Evolutionary conservation across 495 filamentous ascomycete genomes (phyloP), one percentile per base, ranked within the genome.

Genomic region (Delitschia confertaspora): DNA sequence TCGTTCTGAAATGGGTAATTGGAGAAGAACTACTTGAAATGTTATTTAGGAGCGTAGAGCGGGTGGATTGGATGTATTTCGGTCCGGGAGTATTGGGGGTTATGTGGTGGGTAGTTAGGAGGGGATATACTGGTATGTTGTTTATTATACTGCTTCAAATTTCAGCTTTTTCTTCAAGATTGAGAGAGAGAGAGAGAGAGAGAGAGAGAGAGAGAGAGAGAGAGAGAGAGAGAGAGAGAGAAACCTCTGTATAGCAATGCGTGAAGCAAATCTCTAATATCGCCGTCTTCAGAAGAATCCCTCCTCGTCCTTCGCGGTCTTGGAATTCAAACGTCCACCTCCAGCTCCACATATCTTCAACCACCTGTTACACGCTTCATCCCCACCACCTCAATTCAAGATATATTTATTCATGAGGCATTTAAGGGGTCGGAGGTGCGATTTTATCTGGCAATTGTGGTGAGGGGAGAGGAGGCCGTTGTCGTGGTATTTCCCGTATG

Each of bases 351-450:
- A 11, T 79, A 80, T 44, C 72, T 88, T 10, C 70, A 71, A 13
- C 72, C 71, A 3, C 65, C 73, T n/a, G 69, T 74, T 10, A 87
- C 87, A 40, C 69, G 88, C 44, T 99, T 96, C 59, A 96, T 99
- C 22, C 91, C 93, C 3, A 95, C 91, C 1, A 83, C 78, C 2
- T 76, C 83, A 58, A 93, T 96, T 29, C 80, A 83, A 41, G 91
- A 96, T 64, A 80, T 96, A 43, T 73, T 95, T 42, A 83, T 99
- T 33, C 86, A 95, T 62, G 91, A 99, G 63, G 91, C 89, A 23
- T 96, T 96, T 65, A 76, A 76, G 46, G 89, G 91, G 29, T 93
- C 94, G 59, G 85, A 87, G 63, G 89, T 95, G 34, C 68, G 81
- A 40, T 93, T 86, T 60, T 94, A 94, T 62, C 68, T 99, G 10